Base-by-base conservation (phyloP, 192 early-diverging fungal genomes). In the Backusella sp. region DNA sequence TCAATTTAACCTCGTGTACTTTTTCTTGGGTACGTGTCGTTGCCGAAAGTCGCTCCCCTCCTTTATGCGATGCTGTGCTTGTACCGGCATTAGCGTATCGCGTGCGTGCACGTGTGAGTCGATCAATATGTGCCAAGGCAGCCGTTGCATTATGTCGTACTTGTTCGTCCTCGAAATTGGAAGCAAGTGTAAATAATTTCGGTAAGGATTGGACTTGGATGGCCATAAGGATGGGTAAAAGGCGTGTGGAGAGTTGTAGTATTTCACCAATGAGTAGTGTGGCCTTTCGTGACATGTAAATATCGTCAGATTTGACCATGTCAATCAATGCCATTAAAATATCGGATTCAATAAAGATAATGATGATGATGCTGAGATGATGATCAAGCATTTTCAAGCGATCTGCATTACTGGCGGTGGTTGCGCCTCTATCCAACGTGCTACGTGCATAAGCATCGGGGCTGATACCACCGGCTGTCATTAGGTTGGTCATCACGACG, bases 231-330 rank as follows among this genome's bases (percentile, higher is more conserved):
- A 85, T 75, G 0, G 95, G 94, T 53, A 96, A 79, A 9, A 94
- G 80, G 32, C 89, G 82, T 70, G 85, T 86, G 19, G 91, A 89
- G 15, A 95, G 83, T 66, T 94, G 90, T 42, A 94, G 79, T 19
- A 96, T 90, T 68, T 94, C 92, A 7, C 92, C 89, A 44, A 94
- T 86, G 15, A 96, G 80, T 41, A 90, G 83, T 1, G 92, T 94
- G 0, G 94, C 89, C 21, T 88, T 88, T 6, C 87, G 80, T 7
- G 90, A 78, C 28, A 94, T 83, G 30, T 90, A 83, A 28, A 84
- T 85, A 69, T 92, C 86, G 30, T 87, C 84, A 14, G 85, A 82
- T 56, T 91, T 88, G 23, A 94, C 81, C 32, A 94, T 78, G 26
- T 93, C 90, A 14, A 94, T 86, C 62, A 96, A 84, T 1, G 90